Percentiles rank a stretch among this genome's conserved stretches.
Evolutionary conservation across 306 rosid species (phyloP).

Genomic region (Lathyrus sativus): DNA sequence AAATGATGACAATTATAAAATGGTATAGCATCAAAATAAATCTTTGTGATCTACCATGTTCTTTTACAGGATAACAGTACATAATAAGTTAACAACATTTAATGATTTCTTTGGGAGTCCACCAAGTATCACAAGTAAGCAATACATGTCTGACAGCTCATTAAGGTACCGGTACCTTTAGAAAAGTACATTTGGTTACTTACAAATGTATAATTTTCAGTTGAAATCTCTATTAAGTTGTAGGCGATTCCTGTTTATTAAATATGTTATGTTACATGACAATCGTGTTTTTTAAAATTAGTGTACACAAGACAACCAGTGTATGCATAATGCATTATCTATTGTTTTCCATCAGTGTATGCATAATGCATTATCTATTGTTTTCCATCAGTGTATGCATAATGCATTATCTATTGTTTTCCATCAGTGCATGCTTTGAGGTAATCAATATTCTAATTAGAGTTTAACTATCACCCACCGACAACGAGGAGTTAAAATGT

Average conservation of each 20-base stretch:
- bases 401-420: neutral
- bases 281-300: neutral
- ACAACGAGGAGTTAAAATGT: neutral
- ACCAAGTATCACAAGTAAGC: constrained; percentile 6
- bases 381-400: neutral
- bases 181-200: neutral
- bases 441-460: neutral
- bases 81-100: constrained; percentile 16
- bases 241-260: neutral
- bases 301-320: constrained; percentile 2
- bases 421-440: neutral
- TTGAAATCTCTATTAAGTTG: too few species aligned
- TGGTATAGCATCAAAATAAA: constrained; percentile 12
- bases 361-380: neutral
- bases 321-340: neutral
- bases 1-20: constrained; percentile 26
- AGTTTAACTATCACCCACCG: neutral
- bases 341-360: neutral
- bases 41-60: neutral
- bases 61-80: neutral
- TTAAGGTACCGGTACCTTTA: neutral
- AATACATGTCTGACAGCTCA: constrained; percentile 14
- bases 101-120: neutral
- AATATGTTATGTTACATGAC: neutral
- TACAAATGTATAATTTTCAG: neutral